These are phyloP conservation scores for Bassia scoparia DNA, from an alignment of 148 eudicot genomes.

Conservation along the genomic window DNA sequence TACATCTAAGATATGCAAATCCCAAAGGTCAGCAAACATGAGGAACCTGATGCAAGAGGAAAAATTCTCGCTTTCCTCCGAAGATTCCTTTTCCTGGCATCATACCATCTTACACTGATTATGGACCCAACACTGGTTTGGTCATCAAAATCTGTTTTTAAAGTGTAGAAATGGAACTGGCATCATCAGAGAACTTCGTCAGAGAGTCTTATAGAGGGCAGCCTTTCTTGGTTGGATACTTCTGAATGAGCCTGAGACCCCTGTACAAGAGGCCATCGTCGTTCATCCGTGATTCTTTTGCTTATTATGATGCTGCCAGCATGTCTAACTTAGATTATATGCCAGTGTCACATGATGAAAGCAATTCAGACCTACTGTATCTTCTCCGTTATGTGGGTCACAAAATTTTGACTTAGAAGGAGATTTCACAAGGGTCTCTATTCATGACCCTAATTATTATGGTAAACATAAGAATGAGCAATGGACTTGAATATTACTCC, in stretches of 20 bases:
- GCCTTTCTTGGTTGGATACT: constrained; percentile 96
- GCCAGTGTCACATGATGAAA: constrained; percentile 46
- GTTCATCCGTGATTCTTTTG: constrained; percentile 94
- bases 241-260: constrained; percentile 91
- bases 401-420: constrained; percentile 57
- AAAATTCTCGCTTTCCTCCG: constrained; percentile 81
- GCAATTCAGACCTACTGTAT: constrained; percentile 37
- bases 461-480: constrained; percentile 47
- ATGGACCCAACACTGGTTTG: constrained; percentile 41
- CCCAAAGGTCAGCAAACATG: constrained; percentile 59
- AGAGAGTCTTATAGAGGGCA: constrained; percentile 82
- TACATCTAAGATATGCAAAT: constrained; percentile 43
- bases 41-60: constrained; percentile 57
- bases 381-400: constrained; percentile 62
- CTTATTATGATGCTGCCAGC: constrained; percentile 61
- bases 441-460: constrained; percentile 37
- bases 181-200: constrained; percentile 93
- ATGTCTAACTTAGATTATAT: constrained; percentile 48
- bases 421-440: constrained; percentile 42
- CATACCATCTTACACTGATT: constrained; percentile 63
- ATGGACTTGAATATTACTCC: constrained; percentile 44
- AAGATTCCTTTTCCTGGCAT: constrained; percentile 81
- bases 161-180: constrained; percentile 56
- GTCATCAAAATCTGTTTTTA: constrained; percentile 43
- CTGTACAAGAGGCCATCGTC: constrained; percentile 83